Evolutionary conservation across 495 filamentous ascomycete genomes (phyloP).

Genomic region (Amphirosellinia nigrospora): DNA sequence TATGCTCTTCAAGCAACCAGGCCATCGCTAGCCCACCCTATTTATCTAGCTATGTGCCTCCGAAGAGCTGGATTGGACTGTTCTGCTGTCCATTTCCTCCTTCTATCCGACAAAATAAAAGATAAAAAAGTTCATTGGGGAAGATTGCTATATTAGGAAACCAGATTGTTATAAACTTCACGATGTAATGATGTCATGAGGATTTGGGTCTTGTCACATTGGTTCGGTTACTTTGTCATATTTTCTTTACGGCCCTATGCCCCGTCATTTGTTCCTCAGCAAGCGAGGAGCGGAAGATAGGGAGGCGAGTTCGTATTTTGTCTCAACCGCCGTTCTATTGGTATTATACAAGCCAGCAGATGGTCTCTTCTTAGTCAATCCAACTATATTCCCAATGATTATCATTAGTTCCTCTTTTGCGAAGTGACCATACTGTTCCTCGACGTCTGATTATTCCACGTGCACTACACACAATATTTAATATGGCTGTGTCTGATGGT

Average conservation of each 20-base stretch:
- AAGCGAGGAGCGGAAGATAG: conserved; percentile 3
- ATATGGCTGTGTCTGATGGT: background rate
- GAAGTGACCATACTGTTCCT: background rate
- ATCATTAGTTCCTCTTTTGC: background rate
- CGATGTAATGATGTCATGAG: conserved; percentile 10
- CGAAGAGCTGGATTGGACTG: background rate
- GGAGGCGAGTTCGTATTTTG: background rate
- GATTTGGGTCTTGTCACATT: conserved; percentile 12
- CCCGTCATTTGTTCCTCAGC: background rate
- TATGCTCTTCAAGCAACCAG: background rate
- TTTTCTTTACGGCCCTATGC: background rate
- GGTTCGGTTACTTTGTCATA: background rate
- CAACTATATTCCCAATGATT: background rate
- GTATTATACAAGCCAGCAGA: background rate
- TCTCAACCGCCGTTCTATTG: background rate
- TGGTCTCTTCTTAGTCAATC: conserved; percentile 11
- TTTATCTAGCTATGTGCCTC: background rate
- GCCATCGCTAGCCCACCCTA: background rate
- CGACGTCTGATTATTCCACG: no score
- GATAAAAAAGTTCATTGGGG: conserved; percentile 12
- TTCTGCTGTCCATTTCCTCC: conserved; percentile 3
- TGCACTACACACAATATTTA: background rate
- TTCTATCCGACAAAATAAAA: conserved; percentile 1
- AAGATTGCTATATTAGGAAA: conserved; percentile 10
- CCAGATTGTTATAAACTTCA: conserved; percentile 23